Percentiles rank a stretch among this genome's conserved stretches.
phyloP scores from a whole-genome alignment of 2,329 filamentous ascomycete species.

The Neodidymelliopsis sp. region DNA sequence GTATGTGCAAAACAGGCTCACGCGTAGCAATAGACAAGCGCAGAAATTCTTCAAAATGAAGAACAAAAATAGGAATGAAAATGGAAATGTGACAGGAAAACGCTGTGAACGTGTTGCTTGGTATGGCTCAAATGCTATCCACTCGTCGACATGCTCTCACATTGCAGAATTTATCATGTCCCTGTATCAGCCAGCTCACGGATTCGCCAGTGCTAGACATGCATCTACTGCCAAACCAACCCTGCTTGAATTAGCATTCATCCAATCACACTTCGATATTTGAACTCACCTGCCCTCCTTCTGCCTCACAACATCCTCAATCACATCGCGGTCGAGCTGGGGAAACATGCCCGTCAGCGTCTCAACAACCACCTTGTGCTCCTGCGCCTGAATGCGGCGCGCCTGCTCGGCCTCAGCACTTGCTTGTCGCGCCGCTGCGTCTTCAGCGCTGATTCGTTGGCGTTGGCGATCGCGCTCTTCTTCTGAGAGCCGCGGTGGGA shows the following conservation, averaged over 20 bases:
- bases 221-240: constrained; percentile 58
- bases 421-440: constrained; percentile 87
- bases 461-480: constrained; percentile 35
- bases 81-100: too few relatives aligned
- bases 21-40: too few relatives aligned
- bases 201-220: constrained; percentile 55
- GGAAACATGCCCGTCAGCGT: constrained; percentile 97
- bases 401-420: constrained; percentile 90
- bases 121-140: too few relatives aligned
- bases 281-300: constrained; percentile 90
- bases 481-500: constrained; percentile 8
- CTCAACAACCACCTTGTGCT: constrained; percentile 91
- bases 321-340: constrained; percentile 89
- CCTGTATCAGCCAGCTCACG: constrained; percentile 15
- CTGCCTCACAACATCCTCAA: constrained; percentile 94
- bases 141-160: too few relatives aligned
- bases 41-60: too few relatives aligned
- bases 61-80: too few relatives aligned
- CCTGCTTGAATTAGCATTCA: constrained; percentile 35
- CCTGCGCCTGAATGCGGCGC: constrained; percentile 78
- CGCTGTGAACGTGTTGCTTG: too few relatives aligned
- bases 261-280: too few relatives aligned
- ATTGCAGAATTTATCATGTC: too few relatives aligned
- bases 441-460: constrained; percentile 72
- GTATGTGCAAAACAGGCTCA: too few relatives aligned